These are phyloP conservation scores for Funneliformis geosporum DNA, from an alignment of 192 early-diverging fungal genomes.

Conservation along the genomic window DNA sequence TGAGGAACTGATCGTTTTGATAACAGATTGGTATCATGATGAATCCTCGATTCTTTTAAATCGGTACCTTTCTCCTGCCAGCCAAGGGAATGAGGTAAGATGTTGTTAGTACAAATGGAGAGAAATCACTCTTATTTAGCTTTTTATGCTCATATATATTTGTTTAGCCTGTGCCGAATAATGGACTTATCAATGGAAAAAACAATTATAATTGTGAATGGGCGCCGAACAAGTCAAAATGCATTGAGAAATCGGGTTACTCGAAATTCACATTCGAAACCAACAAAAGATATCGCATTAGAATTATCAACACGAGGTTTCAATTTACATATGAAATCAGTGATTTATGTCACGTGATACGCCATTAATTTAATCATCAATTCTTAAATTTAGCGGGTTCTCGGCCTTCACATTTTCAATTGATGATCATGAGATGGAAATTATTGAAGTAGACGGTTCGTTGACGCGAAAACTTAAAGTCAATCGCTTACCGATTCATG, in stretches of 20 bases:
- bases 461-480: conserved; percentile 35
- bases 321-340: background rate
- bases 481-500: conserved; percentile 45
- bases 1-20: conserved; percentile 62
- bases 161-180: conserved; percentile 41
- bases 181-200: conserved; percentile 56
- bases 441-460: conserved; percentile 73
- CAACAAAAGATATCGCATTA: conserved; percentile 53
- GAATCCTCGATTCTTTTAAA: background rate
- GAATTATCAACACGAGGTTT: conserved; percentile 59
- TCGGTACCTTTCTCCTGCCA: background rate
- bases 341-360: background rate
- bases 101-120: background rate
- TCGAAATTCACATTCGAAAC: conserved; percentile 39
- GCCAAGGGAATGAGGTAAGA: conserved; percentile 30
- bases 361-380: background rate
- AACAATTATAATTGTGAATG: conserved; percentile 40
- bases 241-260: conserved; percentile 24
- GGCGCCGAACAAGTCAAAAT: conserved; percentile 33
- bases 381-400: conserved; percentile 46
- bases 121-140: too few relatives aligned
- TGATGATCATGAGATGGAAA: conserved; percentile 64
- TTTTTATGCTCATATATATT: too few relatives aligned
- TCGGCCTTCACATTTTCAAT: conserved; percentile 66
- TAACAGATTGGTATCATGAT: conserved; percentile 55